Base-by-base conservation (phyloP, 2,329 filamentous ascomycete species). In the Pseudogymnoascus sp. region DNA sequence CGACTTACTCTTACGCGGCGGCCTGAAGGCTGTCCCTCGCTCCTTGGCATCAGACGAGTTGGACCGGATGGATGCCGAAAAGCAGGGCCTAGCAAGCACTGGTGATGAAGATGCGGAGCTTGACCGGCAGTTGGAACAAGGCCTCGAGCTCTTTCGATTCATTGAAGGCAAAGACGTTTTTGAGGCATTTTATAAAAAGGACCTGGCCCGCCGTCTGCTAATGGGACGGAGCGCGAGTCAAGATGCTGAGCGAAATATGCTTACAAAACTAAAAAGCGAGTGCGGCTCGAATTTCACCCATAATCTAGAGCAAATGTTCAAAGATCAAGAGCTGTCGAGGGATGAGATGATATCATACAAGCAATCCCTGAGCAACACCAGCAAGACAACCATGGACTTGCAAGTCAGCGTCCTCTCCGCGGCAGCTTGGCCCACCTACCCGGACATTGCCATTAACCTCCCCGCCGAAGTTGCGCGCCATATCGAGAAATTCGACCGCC, bases 301-400 rank as follows among this genome's bases (percentile, higher is more conserved):
- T 70, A 99, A 99, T 68, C 79, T 99, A 0, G 95, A 99, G 74
- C 90, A 92, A 63, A 99, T 99, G 94, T 99, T 99, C 78, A 96
- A 95, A 72, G 94, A 99, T 69, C 90, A 97, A 72, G 92, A 96
- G 70, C 80, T 96, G 18, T 89, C 89, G 10, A 88, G 88, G 62
- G 94, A 97, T 67, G 92, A 97, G 71, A 95, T 97, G 87, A 75
- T 81, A n/a, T 83, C 88, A 0, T 99, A 95, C 75, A 94, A 88
- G 72, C 80, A 73, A 72, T 91, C 73, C 6, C 63, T 70, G 4
- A 75, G 81, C 52, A 79, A 82, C 63, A 79, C 82, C 30, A 66
- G 67, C 37, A 82, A 79, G 61, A 72, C 78, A 5, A 71, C 75
- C 1, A 72, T 96, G 39, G 89, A 94, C 70, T 78, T 97, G 13